Percentiles rank a stretch among this genome's conserved stretches.
Evolutionary conservation across 2,329 filamentous ascomycete species (phyloP).

Genomic region (Phialemoniopsis sp.): DNA sequence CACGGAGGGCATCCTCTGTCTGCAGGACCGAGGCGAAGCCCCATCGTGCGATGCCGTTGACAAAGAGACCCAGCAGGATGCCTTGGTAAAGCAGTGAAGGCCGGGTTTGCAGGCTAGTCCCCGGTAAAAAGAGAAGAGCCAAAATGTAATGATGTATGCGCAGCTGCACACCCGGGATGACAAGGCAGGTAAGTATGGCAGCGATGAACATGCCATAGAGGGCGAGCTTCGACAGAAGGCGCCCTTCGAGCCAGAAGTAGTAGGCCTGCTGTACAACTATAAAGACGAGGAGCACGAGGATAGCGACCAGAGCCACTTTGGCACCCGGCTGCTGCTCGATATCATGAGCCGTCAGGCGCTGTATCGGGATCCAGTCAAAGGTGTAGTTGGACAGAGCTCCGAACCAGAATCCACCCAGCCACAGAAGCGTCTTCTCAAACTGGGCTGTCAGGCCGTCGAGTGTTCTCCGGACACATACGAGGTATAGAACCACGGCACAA

Average conservation of each 20-base stretch:
- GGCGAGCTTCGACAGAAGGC: constrained; percentile 59
- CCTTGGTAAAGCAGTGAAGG: constrained; percentile 68
- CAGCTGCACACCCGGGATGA: constrained; percentile 55
- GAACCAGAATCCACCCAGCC: constrained; percentile 67
- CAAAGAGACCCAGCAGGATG: constrained; percentile 67
- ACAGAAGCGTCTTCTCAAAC: constrained; percentile 66
- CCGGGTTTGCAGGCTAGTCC: constrained; percentile 67
- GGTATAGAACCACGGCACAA: constrained; percentile 65
- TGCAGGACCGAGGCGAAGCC: constrained; percentile 70
- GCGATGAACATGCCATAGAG: constrained; percentile 49
- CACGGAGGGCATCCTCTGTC: constrained; percentile 57
- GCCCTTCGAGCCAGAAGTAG: constrained; percentile 63
- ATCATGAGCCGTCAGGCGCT: constrained; percentile 67
- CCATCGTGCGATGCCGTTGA: constrained; percentile 76
- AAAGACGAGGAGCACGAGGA: constrained; percentile 58
- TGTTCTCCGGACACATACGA: constrained; percentile 52
- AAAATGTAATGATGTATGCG: constrained; percentile 76
- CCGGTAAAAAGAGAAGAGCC: constrained; percentile 65
- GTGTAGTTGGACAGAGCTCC: constrained; percentile 74
- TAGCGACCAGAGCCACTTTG: constrained; percentile 57
- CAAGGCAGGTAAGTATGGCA: constrained; percentile 50
- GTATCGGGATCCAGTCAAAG: constrained; percentile 68
- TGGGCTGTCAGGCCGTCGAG: constrained; percentile 57
- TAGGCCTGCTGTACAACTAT: constrained; percentile 66
- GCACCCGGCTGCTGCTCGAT: constrained; percentile 67